Evolutionary conservation across 106 monocot genomes (phyloP).

Genomic region (Agapanthus africanus): DNA sequence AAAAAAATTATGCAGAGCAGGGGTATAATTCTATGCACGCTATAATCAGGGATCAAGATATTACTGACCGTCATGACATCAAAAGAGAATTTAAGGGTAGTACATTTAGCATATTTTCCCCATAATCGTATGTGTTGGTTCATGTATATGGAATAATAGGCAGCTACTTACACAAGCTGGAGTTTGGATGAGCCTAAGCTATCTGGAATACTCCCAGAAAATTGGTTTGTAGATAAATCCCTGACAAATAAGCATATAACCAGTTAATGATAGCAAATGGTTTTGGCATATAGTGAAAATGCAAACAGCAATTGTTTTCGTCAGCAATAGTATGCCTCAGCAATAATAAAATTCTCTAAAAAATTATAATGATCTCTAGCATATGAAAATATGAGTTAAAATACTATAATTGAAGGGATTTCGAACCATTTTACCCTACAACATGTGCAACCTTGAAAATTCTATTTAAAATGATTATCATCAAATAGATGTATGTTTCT

Average conservation of each 20-base stretch:
- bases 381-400: background rate
- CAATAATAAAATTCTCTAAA: background rate
- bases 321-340: background rate
- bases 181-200: conserved; percentile 73
- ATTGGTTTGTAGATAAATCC: conserved; percentile 82
- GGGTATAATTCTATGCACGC: too few species aligned
- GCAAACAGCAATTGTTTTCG: background rate
- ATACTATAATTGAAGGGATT: too few species aligned
- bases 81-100: background rate
- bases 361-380: background rate
- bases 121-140: too few species aligned
- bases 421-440: too few species aligned
- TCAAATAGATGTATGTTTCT: too few species aligned
- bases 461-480: too few species aligned
- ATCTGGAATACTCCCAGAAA: conserved; percentile 72
- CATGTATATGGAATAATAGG: background rate
- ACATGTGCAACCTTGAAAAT: too few species aligned
- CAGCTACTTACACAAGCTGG: conserved; percentile 62
- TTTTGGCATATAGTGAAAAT: background rate
- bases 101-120: too few species aligned
- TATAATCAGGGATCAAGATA: background rate
- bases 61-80: background rate
- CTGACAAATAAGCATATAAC: conserved; percentile 31
- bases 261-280: background rate
- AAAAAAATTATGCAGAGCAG: too few species aligned